Evolutionary conservation across 257 asterid species (phyloP).

Genomic region (Ballota nigra): DNA sequence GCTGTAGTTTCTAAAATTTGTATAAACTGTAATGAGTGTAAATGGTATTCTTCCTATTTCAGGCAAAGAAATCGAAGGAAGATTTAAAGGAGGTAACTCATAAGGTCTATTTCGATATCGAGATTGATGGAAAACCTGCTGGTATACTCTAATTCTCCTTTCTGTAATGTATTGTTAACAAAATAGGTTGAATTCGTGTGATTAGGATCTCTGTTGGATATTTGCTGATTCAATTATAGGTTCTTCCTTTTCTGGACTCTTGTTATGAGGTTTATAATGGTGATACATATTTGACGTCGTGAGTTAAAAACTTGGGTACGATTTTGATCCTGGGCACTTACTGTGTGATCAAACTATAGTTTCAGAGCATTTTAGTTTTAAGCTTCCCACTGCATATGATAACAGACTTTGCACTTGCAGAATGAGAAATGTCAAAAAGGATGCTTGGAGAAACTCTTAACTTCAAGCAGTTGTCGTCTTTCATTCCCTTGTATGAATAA

Average conservation of each 20-base stretch:
- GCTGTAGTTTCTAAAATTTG: not conserved
- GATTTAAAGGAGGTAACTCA: conserved; percentile 47
- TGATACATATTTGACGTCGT: not conserved
- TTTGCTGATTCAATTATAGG: not conserved
- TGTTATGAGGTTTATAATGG: not conserved
- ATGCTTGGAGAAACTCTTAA: not conserved
- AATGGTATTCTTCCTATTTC: conserved; percentile 22
- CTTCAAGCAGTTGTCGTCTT: not conserved
- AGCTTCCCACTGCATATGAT: not conserved
- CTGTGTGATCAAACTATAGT: not conserved
- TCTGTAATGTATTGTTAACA: not conserved
- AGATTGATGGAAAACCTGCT: conserved; percentile 79
- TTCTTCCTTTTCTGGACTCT: not conserved
- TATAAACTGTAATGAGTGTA: not conserved
- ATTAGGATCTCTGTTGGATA: not conserved
- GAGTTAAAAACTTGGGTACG: not conserved
- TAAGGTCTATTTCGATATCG: conserved; percentile 74
- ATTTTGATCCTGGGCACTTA: not conserved
- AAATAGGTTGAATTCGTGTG: not conserved
- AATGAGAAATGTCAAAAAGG: not conserved
- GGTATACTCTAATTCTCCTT: conserved; percentile 43
- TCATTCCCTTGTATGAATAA: not conserved
- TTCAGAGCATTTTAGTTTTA: not conserved
- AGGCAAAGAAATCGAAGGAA: conserved; percentile 78
- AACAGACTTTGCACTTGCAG: not conserved